Evolutionary conservation across 2,329 filamentous ascomycete species (phyloP), one percentile per base, ranked within the genome.

Genomic region (Rosellinia necatrix): DNA sequence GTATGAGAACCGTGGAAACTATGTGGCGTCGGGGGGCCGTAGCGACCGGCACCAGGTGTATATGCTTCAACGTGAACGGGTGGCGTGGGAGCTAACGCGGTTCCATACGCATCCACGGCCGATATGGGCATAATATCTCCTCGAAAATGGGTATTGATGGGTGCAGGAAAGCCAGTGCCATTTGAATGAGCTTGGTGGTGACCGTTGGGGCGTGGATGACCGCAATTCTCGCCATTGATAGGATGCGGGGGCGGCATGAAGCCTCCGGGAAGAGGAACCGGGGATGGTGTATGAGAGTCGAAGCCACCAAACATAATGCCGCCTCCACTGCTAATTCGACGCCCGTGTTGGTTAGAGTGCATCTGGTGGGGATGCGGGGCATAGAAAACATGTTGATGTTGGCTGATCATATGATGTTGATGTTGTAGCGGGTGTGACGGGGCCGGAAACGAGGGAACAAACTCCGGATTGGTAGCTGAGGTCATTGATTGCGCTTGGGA

Each of bases 1-100:
- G 81, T 78, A 58, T 85, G 84, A 2, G 84, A 86, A 30, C 79
- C 83, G 52, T 85, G 84, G 64, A 84, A 84, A 69, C 83, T 86
- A 59, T 83, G 83, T 3, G 83, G 80, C 2, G 82, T 84, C 1
- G 80, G 78, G 2, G 83, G 80, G 3, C 78, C 80, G 65, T 81
- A 81, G 61, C 59, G 73, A 64, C 55, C 64, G 46, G 53, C 61
- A 61, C 53, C 59, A n/a, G 71, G 72, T 15, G 70, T 69, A 40
- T 71, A 73, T 19, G 65, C 63, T 29, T 75, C 72, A 30, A 70
- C 63, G 12, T 66, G 68, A 30, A 59, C 64, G 40, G 69, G 72
- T 12, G 68, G 62, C 5, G 59, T 59, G 17, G 60, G 58, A 46
- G 62, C 61, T 12, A 64, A 56, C 7, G 58, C 52, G 25, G 59